Evolutionary conservation across 2,329 filamentous ascomycete genomes (phyloP), one percentile per base, ranked within the genome.

Genomic region (Neofusicoccum ribis): DNA sequence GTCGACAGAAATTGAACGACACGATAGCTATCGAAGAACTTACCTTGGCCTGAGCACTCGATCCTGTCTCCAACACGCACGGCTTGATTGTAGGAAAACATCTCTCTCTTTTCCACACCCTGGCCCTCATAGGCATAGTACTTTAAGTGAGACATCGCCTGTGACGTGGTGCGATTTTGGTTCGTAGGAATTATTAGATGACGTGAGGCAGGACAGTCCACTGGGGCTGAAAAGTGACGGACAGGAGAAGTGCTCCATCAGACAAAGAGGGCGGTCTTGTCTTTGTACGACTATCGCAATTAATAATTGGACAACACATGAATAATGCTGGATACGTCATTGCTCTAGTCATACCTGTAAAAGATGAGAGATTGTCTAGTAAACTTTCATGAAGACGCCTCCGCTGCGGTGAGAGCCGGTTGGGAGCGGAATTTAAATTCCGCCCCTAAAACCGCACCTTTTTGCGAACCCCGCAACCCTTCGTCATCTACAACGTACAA

Each of bases 101-200:
- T 68, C 36, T 80, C 50, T 5, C 69, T 66, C 14, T 77, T 76
- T 9, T 68, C 69, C 60, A 80, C 70, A 8, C 81, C 80, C 15
- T 76, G 69, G 27, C 76, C 76, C n/a, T 71, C 63, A 69, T 82
- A 83, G 43, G 72, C 69, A 67, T 74, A 79, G 68, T 78, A 82
- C 63, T 75, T 63, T 0, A 72, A 62, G 34, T 68, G 54, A 5
- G 70, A 64, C 70, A 71, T 23, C 23, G 23, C 23, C 23, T 23
- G 23, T 23, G 23, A 23, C 23, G 23, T 23, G 23, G 23, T 23
- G 23, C 23, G 23, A 23, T 0, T 3, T 23, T 23, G 23, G 23
- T 23, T 23, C 3, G 23, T 23, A 23, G 23, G 3, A 23, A 23
- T 23, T 23, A 23, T 23, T 23, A 23, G 23, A 23, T 23, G 23